Conservation (phyloP, 306 rosid species). For the Citrullus colocynthis region DNA sequence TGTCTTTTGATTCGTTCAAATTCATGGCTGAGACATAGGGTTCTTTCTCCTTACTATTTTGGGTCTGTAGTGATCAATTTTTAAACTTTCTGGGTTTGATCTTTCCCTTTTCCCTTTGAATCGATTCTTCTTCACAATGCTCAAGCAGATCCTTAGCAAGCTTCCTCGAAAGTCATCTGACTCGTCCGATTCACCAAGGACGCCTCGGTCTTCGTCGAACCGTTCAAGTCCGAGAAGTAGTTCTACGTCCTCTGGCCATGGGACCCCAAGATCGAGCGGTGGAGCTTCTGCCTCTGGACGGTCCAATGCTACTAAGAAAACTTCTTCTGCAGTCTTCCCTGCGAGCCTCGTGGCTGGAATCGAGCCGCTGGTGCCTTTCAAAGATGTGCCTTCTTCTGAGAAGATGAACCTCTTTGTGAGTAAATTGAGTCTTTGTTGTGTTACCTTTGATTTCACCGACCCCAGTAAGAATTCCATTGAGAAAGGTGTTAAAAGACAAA, state of each 20-base stretch:
- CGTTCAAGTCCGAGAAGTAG: slow-evolving; percentile 30
- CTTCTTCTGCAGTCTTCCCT: slow-evolving; percentile 78
- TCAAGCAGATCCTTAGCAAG: slow-evolving; percentile 75
- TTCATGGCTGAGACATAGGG: slow-evolving; percentile 42
- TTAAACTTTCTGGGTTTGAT: slow-evolving; percentile 36
- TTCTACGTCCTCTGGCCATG: slow-evolving; percentile 21
- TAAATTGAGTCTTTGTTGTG: slow-evolving; percentile 83
- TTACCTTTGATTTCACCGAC: slow-evolving; percentile 66
- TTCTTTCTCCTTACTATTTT: slow-evolving; percentile 22
- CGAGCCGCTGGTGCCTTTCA: slow-evolving; percentile 73
- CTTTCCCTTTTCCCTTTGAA: slow-evolving; percentile 7
- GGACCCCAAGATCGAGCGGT: slow-evolving; percentile 22
- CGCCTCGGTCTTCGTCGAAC: slow-evolving; percentile 29
- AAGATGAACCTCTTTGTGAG: slow-evolving; percentile 75
- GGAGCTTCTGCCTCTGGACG: slow-evolving; percentile 23
- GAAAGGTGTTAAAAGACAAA: slow-evolving; percentile 69
- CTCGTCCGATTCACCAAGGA: slow-evolving; percentile 30
- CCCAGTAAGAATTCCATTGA: slow-evolving; percentile 56
- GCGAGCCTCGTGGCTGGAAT: slow-evolving; percentile 64
- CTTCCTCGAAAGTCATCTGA: slow-evolving; percentile 75
- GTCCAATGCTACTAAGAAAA: slow-evolving; percentile 30
- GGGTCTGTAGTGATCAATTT: background rate
- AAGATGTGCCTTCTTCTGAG: slow-evolving; percentile 54
- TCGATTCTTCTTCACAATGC: slow-evolving; percentile 41
- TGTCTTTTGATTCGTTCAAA: slow-evolving; percentile 7